Evolutionary conservation across 116 monocot species (phyloP).

Genomic region (Papilionanthe hybrid): DNA sequence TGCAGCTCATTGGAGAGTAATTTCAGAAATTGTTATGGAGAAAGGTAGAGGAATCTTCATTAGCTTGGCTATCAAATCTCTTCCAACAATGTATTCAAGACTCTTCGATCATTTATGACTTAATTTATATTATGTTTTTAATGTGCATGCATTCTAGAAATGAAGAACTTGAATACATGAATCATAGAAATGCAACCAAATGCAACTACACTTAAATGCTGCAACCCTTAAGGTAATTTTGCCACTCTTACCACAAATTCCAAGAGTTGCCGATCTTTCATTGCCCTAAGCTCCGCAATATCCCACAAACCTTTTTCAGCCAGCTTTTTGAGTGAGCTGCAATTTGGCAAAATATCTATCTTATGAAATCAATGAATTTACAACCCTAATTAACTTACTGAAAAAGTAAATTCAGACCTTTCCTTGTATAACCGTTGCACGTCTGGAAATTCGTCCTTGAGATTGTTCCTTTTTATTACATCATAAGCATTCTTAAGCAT

Average conservation of each 20-base stretch:
- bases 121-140: too few relatives aligned
- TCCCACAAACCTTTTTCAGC: conserved; percentile 97
- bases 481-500: conserved; percentile 81
- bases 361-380: not conserved
- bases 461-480: conserved; percentile 61
- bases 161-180: too few relatives aligned
- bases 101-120: too few relatives aligned
- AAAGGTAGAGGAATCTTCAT: too few relatives aligned
- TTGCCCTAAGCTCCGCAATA: conserved; percentile 73
- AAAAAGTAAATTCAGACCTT: conserved; percentile 34
- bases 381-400: not conserved
- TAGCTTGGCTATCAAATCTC: too few relatives aligned
- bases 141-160: too few relatives aligned
- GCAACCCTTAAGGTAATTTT: not conserved
- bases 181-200: too few relatives aligned
- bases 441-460: conserved; percentile 77
- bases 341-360: not conserved
- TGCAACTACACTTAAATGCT: not conserved
- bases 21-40: too few relatives aligned
- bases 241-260: conserved; percentile 62
- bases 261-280: conserved; percentile 67
- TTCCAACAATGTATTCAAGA: too few relatives aligned
- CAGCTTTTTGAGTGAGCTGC: conserved; percentile 77
- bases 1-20: too few relatives aligned
- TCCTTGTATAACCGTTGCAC: conserved; percentile 60